Evolutionary conservation across 331 rosid species (phyloP).

Genomic region (Acacia pycnantha): DNA sequence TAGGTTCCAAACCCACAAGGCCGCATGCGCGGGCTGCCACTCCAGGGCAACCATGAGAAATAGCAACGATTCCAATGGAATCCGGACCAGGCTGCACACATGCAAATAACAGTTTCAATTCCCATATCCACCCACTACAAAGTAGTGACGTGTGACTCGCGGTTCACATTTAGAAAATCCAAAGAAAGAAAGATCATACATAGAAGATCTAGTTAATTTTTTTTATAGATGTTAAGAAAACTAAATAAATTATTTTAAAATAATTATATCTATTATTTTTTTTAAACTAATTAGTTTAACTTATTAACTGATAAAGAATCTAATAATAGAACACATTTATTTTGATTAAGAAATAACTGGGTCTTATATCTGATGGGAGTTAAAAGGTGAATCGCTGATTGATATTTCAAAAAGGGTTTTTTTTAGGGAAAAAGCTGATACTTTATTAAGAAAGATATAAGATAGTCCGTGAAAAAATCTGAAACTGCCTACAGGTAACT

Average conservation of each 20-base stretch:
- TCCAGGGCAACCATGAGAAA: slow-evolving; percentile 97
- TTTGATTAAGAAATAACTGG: no score
- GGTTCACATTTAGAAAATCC: background rate
- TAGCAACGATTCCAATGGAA: slow-evolving; percentile 99
- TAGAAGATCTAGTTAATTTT: no score
- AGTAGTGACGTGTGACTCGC: background rate
- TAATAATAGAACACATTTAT: no score
- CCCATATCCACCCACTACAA: background rate
- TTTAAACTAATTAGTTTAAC: no score
- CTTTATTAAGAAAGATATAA: background rate
- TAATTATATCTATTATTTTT: no score
- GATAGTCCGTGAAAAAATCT: background rate
- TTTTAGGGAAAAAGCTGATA: background rate
- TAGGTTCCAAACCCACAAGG: slow-evolving; percentile 95
- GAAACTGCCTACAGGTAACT: background rate
- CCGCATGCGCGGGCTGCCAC: slow-evolving; percentile 99
- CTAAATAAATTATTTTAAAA: no score
- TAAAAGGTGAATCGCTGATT: background rate
- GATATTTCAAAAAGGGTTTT: background rate
- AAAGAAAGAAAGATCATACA: background rate
- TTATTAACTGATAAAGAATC: no score
- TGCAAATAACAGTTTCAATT: background rate
- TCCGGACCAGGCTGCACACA: slow-evolving; percentile 99
- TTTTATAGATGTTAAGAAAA: no score
- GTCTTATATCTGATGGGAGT: background rate